Conservation (phyloP, 805 yeast species). For the Ogataea siamensis region DNA sequence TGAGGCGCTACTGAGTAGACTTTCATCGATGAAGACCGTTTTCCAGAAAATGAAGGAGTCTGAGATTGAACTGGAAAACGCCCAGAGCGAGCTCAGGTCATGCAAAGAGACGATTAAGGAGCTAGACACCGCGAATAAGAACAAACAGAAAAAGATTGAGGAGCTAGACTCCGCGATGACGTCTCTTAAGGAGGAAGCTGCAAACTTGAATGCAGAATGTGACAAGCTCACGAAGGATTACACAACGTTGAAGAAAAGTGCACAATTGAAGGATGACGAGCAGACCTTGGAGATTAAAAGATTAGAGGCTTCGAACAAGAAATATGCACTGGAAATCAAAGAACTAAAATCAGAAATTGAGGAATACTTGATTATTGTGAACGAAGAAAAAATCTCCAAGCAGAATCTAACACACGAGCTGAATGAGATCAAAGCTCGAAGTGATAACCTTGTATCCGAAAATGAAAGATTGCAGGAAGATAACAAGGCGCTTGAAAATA, state of each 20-base stretch:
- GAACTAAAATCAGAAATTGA: slow-evolving; percentile 37
- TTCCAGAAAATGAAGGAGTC: slow-evolving; percentile 73
- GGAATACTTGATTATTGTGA: slow-evolving; percentile 35
- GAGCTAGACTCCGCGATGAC: slow-evolving; percentile 21
- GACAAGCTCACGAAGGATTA: slow-evolving; percentile 45
- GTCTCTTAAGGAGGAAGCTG: slow-evolving; percentile 33
- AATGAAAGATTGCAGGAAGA: slow-evolving; percentile 29
- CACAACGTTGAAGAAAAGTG: slow-evolving; percentile 38
- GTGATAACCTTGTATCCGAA: slow-evolving; percentile 25
- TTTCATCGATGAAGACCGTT: slow-evolving; percentile 71
- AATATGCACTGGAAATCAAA: slow-evolving; percentile 36
- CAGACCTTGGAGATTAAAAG: slow-evolving; percentile 41
- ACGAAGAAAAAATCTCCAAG: slow-evolving; percentile 42
- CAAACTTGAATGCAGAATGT: slow-evolving; percentile 52
- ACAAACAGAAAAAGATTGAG: slow-evolving; percentile 30
- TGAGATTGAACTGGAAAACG: slow-evolving; percentile 56
- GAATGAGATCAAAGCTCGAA: slow-evolving; percentile 31
- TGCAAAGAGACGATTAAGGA: slow-evolving; percentile 34
- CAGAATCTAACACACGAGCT: slow-evolving; percentile 47
- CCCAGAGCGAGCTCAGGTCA: slow-evolving; percentile 47
- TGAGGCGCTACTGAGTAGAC: slow-evolving; percentile 56
- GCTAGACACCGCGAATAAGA: slow-evolving; percentile 34
- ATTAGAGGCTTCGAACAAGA: slow-evolving; percentile 39
- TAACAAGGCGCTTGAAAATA: slow-evolving; percentile 24
- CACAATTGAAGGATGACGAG: slow-evolving; percentile 39